Percentiles rank a stretch among this genome's conserved stretches.
Evolutionary conservation across 306 rosid species (phyloP).

Genomic region (Trichosanthes truncata): DNA sequence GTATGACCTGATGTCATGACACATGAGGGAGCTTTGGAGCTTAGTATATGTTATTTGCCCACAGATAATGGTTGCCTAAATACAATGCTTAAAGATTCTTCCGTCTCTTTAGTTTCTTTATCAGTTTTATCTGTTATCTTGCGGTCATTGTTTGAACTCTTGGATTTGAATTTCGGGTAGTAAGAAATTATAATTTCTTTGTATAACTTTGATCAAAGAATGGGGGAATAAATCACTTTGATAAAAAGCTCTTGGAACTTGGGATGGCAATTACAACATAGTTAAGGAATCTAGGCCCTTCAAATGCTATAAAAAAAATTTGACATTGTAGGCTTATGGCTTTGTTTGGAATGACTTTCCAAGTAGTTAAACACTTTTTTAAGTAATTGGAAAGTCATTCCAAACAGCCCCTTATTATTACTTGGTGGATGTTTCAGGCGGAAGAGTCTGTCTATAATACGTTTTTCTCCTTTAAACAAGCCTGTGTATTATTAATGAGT

Average conservation of each 20-base stretch:
- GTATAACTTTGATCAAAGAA: neutral
- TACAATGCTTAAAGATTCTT: neutral
- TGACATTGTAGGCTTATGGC: neutral
- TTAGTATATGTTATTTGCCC: neutral
- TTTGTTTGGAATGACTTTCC: no score
- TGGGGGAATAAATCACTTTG: neutral
- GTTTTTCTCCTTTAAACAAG: neutral
- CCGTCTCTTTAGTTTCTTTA: neutral
- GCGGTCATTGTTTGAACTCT: neutral
- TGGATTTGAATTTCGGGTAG: neutral
- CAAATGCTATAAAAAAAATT: neutral
- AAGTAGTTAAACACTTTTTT: no score
- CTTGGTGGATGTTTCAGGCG: neutral
- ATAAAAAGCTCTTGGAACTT: no score
- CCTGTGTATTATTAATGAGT: neutral
- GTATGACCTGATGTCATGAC: neutral
- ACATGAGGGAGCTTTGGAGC: neutral
- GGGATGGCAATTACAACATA: no score
- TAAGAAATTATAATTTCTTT: neutral
- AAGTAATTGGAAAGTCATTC: no score
- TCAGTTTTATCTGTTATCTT: neutral
- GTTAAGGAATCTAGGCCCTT: no score
- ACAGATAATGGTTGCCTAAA: neutral
- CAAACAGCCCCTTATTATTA: neutral
- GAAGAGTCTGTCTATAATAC: neutral